A percentile compares a stretch with the other conserved stretches of the same genome.
phyloP scores from a whole-genome alignment of 768 basidiomycete species.

The Hericium coralloides region DNA sequence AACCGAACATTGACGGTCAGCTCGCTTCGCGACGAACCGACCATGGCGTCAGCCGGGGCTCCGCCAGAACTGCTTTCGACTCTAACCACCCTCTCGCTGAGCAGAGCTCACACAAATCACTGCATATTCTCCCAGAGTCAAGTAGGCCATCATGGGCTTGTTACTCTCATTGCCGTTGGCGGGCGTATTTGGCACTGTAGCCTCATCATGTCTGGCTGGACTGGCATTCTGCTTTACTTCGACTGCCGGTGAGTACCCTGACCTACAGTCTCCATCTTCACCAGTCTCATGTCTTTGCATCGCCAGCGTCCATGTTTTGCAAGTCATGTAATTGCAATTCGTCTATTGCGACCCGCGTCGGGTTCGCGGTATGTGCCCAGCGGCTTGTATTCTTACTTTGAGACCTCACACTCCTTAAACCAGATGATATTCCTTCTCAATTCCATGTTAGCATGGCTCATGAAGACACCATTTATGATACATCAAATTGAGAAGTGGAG shows the following conservation, averaged over 20 bases:
- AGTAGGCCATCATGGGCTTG: slow-evolving; percentile 48
- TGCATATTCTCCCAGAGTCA: background rate
- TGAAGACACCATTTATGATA: slow-evolving; percentile 86
- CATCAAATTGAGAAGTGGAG: slow-evolving; percentile 86
- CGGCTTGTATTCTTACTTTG: background rate
- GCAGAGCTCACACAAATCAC: no score
- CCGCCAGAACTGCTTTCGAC: background rate
- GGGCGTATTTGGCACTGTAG: slow-evolving; percentile 61
- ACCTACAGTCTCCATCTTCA: background rate
- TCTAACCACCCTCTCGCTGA: background rate
- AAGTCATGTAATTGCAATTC: slow-evolving; percentile 99
- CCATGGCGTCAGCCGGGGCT: no score
- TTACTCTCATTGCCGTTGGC: slow-evolving; percentile 66
- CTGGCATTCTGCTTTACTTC: slow-evolving; percentile 83
- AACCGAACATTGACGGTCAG: no score
- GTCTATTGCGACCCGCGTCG: slow-evolving; percentile 93
- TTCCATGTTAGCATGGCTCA: slow-evolving; percentile 94
- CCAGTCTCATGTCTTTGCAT: slow-evolving; percentile 5
- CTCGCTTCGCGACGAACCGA: no score
- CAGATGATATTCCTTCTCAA: slow-evolving; percentile 94
- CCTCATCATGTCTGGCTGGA: slow-evolving; percentile 75
- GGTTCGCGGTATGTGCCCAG: slow-evolving; percentile 66
- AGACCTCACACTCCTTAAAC: background rate
- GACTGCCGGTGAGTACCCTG: slow-evolving; percentile 52
- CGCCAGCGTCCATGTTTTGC: slow-evolving; percentile 88